phyloP scores from a whole-genome alignment of 2,329 filamentous ascomycete genomes.

The Dothideomycetes sp. region DNA sequence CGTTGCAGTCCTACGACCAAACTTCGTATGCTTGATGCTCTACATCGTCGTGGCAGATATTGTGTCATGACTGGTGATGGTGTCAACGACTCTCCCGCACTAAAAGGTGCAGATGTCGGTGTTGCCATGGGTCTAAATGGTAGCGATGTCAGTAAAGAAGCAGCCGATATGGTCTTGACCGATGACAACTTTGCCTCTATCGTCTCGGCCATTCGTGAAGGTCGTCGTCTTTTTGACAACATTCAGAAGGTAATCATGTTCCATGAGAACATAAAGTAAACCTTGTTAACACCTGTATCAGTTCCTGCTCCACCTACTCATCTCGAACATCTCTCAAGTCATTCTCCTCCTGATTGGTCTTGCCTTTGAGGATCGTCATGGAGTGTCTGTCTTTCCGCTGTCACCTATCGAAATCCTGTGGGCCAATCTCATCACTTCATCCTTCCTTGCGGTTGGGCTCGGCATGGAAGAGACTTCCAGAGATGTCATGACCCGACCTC shows the following conservation, averaged over 20 bases:
- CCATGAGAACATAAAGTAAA: no score
- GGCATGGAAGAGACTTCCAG: slow-evolving; percentile 38
- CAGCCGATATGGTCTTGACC: slow-evolving; percentile 37
- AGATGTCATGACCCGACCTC: slow-evolving; percentile 39
- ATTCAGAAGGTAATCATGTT: no score
- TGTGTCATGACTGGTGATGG: slow-evolving; percentile 37
- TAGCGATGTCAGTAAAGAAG: slow-evolving; percentile 37
- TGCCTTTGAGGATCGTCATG: slow-evolving; percentile 36
- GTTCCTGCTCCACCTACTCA: slow-evolving; percentile 41
- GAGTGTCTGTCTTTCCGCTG: slow-evolving; percentile 37
- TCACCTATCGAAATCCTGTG: slow-evolving; percentile 40
- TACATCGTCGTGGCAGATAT: slow-evolving; percentile 35
- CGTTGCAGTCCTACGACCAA: slow-evolving; percentile 39
- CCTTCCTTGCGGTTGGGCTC: slow-evolving; percentile 39
- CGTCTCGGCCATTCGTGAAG: slow-evolving; percentile 37
- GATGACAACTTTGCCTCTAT: slow-evolving; percentile 39
- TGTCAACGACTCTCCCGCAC: slow-evolving; percentile 38
- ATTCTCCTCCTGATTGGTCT: slow-evolving; percentile 39
- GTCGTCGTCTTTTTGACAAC: slow-evolving; percentile 38
- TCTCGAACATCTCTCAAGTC: slow-evolving; percentile 41
- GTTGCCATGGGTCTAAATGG: slow-evolving; percentile 38
- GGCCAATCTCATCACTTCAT: slow-evolving; percentile 40
- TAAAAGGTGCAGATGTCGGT: slow-evolving; percentile 38
- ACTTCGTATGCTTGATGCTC: slow-evolving; percentile 39
- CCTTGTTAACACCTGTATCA: no score